Conservation (phyloP, 2,329 filamentous ascomycete genomes). For the Erysiphe pulchra region DNA sequence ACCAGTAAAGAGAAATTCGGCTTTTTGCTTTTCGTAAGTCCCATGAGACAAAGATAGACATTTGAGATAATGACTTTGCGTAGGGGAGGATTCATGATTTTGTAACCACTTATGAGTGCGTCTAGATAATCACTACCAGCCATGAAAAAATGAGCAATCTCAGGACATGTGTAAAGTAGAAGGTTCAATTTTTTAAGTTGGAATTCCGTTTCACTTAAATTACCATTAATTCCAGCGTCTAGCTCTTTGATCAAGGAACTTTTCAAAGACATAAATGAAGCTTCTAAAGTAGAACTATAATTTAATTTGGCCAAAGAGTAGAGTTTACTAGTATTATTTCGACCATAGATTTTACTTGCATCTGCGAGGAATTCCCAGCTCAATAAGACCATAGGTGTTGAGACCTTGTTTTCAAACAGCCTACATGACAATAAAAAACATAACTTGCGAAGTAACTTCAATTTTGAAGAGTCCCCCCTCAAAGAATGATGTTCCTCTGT, state of each 20-base stretch:
- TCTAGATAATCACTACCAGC: conserved; percentile 77
- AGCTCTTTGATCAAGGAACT: conserved; percentile 33
- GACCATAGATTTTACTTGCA: conserved; percentile 39
- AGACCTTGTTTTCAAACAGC: conserved; percentile 21
- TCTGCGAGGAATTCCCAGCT: conserved; percentile 44
- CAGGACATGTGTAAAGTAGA: conserved; percentile 33
- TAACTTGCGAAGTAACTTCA: conserved; percentile 28
- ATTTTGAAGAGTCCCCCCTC: conserved; percentile 11
- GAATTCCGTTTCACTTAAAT: conserved; percentile 27
- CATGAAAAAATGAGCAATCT: conserved; percentile 36
- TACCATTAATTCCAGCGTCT: conserved; percentile 30
- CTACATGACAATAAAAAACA: conserved; percentile 38
- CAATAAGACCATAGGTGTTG: conserved; percentile 22
- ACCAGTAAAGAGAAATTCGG: conserved; percentile 51
- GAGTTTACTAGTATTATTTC: conserved; percentile 29
- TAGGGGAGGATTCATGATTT: conserved; percentile 33
- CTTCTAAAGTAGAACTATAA: conserved; percentile 23
- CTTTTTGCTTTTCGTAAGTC: conserved; percentile 37
- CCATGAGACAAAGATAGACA: conserved; percentile 47
- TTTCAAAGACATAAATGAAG: conserved; percentile 32
- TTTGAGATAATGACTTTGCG: conserved; percentile 45
- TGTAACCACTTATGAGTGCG: conserved; percentile 39
- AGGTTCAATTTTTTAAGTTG: conserved; percentile 33
- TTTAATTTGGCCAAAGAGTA: conserved; percentile 24
- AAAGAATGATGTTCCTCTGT: conserved; percentile 2